Conservation (phyloP, 768 basidiomycete genomes). For the Amyloporia xantha region DNA sequence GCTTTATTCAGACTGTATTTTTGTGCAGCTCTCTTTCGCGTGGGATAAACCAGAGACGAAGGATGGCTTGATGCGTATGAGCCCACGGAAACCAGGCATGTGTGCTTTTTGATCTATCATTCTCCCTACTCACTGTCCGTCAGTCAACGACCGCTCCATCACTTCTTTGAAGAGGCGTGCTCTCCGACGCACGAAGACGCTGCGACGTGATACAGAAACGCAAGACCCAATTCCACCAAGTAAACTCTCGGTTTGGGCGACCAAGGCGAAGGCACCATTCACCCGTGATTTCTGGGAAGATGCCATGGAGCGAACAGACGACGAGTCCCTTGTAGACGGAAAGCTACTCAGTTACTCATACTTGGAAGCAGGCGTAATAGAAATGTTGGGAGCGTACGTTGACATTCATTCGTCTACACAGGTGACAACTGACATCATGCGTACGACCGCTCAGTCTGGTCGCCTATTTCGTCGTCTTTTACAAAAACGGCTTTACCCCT, state of each 20-base stretch:
- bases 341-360: constrained; percentile 63
- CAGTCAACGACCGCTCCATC: constrained; percentile 54
- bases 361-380: constrained; percentile 58
- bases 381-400: constrained; percentile 50
- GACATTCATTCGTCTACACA: too few species aligned
- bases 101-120: neutral
- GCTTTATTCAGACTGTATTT: neutral
- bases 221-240: constrained; percentile 37
- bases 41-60: constrained; percentile 65
- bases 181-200: constrained; percentile 47
- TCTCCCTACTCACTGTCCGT: neutral
- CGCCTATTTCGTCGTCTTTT: constrained; percentile 62
- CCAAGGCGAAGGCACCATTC: constrained; percentile 45
- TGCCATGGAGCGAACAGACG: constrained; percentile 41
- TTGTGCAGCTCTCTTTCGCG: constrained; percentile 52
- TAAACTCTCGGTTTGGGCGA: constrained; percentile 30
- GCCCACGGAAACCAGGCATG: constrained; percentile 58
- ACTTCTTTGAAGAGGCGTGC: constrained; percentile 48
- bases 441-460: constrained; percentile 38
- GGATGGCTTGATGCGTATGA: constrained; percentile 62
- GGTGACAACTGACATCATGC: too few species aligned
- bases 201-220: constrained; percentile 48
- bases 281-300: constrained; percentile 57
- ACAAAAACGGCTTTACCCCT: constrained; percentile 55
- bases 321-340: constrained; percentile 54